Evolutionary conservation across 148 eudicot genomes (phyloP), one percentile per base, ranked within the genome.

Genomic region (Silene conica): DNA sequence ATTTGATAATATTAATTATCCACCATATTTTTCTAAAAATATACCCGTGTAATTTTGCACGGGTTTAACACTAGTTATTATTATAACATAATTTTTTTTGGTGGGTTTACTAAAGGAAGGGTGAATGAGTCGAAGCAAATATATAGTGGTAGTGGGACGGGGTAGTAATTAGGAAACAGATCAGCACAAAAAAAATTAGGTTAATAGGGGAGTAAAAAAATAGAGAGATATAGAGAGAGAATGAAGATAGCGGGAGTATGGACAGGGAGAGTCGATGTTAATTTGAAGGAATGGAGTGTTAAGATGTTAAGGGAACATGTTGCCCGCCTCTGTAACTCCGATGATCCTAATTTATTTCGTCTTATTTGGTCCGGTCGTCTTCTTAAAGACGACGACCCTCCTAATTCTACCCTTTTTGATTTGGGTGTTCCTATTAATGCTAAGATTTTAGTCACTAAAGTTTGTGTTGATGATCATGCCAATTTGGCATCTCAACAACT

Each of bases 161-260:
- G 34, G 34, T 31, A 31, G 34, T 3, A 31, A 2, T 31, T 31
- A 31, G n/a, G n/a, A n/a, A n/a, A n/a, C n/a, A n/a, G n/a, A n/a
- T 31, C 34, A 3, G 4, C 34, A 31, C 34, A 31, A 31, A 31
- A 31, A 31, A 38, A 38, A 38, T 38, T 38, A 38, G 43, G 43
- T 38, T 38, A 38, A 38, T 0, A 38, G 43, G 0, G 5, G n/a
- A n/a, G 1, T 26, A 26, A 26, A 26, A 26, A 26, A 26, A 26
- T 1, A 26, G 28, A 38, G 43, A 38, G 9, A 38, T 8, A 38
- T 38, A 9, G 9, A 6, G 69, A 88, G 72, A 93, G 91, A 82
- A 25, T 94, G 81, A 88, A 79, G 84, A 86, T 94, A 45, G 98
- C 88, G 4, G 98, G 98, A 59, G 80, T 89, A 66, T 94, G 97